Evolutionary conservation across 2,329 filamentous ascomycete species (phyloP).

Genomic region (Fusarium denticulatum): DNA sequence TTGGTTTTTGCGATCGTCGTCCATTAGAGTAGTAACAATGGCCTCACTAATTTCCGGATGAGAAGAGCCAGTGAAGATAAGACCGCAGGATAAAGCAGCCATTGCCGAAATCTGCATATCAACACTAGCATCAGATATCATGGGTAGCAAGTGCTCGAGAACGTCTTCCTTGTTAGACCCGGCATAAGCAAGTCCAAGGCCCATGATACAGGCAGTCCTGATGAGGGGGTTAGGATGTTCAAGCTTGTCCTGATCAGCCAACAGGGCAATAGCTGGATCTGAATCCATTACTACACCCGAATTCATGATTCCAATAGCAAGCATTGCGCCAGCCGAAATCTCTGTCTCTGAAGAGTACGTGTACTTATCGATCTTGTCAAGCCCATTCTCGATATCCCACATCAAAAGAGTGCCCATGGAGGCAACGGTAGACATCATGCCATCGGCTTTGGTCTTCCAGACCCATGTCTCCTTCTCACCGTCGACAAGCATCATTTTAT

Average conservation of each 20-base stretch:
- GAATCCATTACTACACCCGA: slow-evolving; percentile 89
- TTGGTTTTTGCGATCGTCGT: slow-evolving; percentile 89
- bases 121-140: slow-evolving; percentile 83
- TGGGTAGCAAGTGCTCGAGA: slow-evolving; percentile 84
- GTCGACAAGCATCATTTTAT: slow-evolving; percentile 97
- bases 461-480: slow-evolving; percentile 94
- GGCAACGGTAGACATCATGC: slow-evolving; percentile 95
- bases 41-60: slow-evolving; percentile 91
- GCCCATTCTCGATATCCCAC: slow-evolving; percentile 91
- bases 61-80: slow-evolving; percentile 93
- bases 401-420: slow-evolving; percentile 90
- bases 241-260: slow-evolving; percentile 83
- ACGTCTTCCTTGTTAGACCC: slow-evolving; percentile 92
- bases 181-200: slow-evolving; percentile 91
- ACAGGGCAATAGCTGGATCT: slow-evolving; percentile 87
- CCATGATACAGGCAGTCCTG: slow-evolving; percentile 90
- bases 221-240: slow-evolving; percentile 81
- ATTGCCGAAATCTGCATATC: slow-evolving; percentile 98
- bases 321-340: slow-evolving; percentile 89
- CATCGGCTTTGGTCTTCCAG: slow-evolving; percentile 99
- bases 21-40: slow-evolving; percentile 90
- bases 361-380: slow-evolving; percentile 95
- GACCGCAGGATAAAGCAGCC: slow-evolving; percentile 88
- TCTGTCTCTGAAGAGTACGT: slow-evolving; percentile 82
- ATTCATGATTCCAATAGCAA: slow-evolving; percentile 96